phyloP scores from a whole-genome alignment of 768 basidiomycete genomes.

The Lactarius indigo region DNA sequence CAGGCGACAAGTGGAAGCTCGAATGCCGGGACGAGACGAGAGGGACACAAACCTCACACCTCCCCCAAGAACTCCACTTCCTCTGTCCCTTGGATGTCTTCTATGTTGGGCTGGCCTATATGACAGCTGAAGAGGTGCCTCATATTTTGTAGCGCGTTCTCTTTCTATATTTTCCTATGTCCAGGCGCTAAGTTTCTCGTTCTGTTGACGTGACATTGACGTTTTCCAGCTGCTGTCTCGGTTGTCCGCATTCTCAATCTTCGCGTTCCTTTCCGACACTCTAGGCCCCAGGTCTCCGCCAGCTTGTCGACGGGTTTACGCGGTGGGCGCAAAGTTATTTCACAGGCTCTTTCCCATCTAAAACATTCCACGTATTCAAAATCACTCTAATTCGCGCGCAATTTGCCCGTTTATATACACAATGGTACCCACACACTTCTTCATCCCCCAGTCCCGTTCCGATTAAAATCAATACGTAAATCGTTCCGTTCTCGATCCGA shows the following conservation, averaged over 20 bases:
- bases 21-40: not conserved
- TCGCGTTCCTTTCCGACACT: not conserved
- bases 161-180: not conserved
- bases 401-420: not conserved
- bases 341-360: not conserved
- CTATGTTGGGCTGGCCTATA: not conserved
- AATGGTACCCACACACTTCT: not conserved
- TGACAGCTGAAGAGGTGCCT: not conserved
- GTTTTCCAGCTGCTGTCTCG: not conserved
- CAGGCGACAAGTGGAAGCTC: not conserved
- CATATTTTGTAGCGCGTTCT: not conserved
- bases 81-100: not conserved
- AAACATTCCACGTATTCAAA: not conserved
- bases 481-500: not conserved
- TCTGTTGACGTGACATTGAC: not conserved
- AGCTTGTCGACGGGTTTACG: not conserved
- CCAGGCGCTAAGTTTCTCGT: not conserved
- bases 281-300: not conserved
- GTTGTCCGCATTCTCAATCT: not conserved
- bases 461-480: not conserved
- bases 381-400: not conserved
- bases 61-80: not conserved
- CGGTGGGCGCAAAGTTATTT: not conserved
- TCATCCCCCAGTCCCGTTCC: not conserved
- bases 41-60: not conserved